These are phyloP conservation scores for Podospora pseudocomata DNA, from an alignment of 495 filamentous ascomycete species.

Conservation along the genomic window DNA sequence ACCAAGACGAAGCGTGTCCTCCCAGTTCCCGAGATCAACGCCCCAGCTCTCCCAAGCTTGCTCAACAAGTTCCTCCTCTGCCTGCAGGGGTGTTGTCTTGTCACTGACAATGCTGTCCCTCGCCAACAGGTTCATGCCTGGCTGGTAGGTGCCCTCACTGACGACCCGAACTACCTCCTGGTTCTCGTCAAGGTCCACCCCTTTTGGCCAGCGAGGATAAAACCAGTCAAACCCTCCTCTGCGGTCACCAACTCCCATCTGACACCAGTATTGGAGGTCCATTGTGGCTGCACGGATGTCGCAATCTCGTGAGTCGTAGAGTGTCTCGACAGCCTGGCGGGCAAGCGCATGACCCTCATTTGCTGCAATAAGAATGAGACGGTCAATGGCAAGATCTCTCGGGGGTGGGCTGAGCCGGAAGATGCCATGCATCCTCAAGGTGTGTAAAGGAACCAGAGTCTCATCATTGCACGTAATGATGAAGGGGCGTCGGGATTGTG, in stretches of 20 bases:
- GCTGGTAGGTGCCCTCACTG: constrained; percentile 73
- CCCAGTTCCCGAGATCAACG: constrained; percentile 48
- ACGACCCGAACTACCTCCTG: constrained; percentile 70
- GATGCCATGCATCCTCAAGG: constrained; percentile 75
- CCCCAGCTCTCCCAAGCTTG: constrained; percentile 57
- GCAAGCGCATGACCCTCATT: constrained; percentile 84
- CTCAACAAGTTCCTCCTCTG: constrained; percentile 52
- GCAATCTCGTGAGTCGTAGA: constrained; percentile 62
- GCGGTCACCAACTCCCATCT: constrained; percentile 87
- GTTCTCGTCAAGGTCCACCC: constrained; percentile 61
- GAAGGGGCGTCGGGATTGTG: constrained; percentile 83
- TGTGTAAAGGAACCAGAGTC: constrained; percentile 63
- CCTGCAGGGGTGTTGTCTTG: constrained; percentile 19
- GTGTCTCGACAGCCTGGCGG: constrained; percentile 59
- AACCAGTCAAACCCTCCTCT: constrained; percentile 91
- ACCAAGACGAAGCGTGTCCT: constrained; percentile 30
- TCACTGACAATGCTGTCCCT: constrained; percentile 45
- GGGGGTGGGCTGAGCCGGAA: constrained; percentile 74
- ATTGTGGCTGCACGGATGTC: constrained; percentile 81
- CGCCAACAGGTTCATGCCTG: constrained; percentile 73
- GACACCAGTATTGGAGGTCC: constrained; percentile 94
- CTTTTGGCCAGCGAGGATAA: constrained; percentile 67
- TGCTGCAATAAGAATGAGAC: constrained; percentile 77
- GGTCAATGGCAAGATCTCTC: constrained; percentile 66
- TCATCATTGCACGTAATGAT: constrained; percentile 96